A percentile compares a stretch with the other conserved stretches of the same genome.
These are phyloP conservation scores for Ceratocystis colombiana DNA, from an alignment of 2,329 filamentous ascomycete genomes.

Conservation along the genomic window DNA sequence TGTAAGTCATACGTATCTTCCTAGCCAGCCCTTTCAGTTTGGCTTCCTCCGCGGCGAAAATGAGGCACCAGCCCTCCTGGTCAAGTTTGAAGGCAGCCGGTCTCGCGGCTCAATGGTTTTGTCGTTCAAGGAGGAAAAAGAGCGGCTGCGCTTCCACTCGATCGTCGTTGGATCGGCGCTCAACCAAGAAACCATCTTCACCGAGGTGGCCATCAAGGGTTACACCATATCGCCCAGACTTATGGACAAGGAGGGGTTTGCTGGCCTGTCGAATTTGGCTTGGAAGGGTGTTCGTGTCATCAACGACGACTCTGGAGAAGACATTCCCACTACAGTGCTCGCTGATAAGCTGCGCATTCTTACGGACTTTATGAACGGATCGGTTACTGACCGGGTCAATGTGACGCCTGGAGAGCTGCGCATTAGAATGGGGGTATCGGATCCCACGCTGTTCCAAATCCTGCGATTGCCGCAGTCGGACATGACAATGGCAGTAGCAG, in stretches of 20 bases:
- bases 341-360: constrained; percentile 68
- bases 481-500: constrained; percentile 63
- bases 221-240: constrained; percentile 52
- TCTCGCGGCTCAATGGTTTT: constrained; percentile 63
- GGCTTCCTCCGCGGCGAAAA: constrained; percentile 64
- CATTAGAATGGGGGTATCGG: constrained; percentile 53
- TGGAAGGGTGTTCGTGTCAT: constrained; percentile 64
- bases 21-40: constrained; percentile 62
- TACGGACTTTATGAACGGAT: constrained; percentile 64
- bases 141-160: constrained; percentile 61
- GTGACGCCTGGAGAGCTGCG: constrained; percentile 64
- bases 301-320: constrained; percentile 56
- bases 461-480: constrained; percentile 66
- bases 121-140: constrained; percentile 63
- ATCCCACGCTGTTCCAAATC: constrained; percentile 53
- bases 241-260: constrained; percentile 41
- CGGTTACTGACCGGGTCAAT: constrained; percentile 74
- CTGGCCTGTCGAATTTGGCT: constrained; percentile 42
- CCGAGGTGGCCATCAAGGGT: constrained; percentile 56
- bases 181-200: constrained; percentile 56
- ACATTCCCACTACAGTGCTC: constrained; percentile 56
- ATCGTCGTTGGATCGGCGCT: constrained; percentile 64
- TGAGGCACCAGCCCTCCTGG: constrained; percentile 56
- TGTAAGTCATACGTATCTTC: constrained; percentile 58
- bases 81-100: constrained; percentile 58